These are phyloP conservation scores for Gyromitra esculenta DNA, from an alignment of 2,329 filamentous ascomycete species.

Conservation along the genomic window DNA sequence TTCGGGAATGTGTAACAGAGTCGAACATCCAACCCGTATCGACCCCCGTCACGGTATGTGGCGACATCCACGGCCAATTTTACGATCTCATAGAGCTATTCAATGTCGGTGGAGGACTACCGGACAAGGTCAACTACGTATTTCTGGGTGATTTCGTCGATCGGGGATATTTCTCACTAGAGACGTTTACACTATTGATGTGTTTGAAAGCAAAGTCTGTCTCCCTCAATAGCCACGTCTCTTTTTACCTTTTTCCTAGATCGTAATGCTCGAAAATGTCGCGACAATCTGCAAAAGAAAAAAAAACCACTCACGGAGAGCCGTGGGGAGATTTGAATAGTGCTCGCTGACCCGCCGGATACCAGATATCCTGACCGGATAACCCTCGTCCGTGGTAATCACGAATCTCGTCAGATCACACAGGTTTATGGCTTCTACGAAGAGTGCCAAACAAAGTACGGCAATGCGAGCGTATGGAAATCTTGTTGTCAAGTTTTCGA, in stretches of 20 bases:
- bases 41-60: conserved; percentile 95
- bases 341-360: conserved; percentile 41
- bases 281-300: neutral
- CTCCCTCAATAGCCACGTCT: neutral
- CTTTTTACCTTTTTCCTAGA: neutral
- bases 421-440: conserved; percentile 83
- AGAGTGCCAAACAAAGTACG: conserved; percentile 79
- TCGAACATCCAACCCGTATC: conserved; percentile 99
- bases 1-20: conserved; percentile 67
- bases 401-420: conserved; percentile 80
- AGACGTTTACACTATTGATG: conserved; percentile 77
- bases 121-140: conserved; percentile 81
- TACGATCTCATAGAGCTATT: conserved; percentile 98
- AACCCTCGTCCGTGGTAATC: conserved; percentile 77
- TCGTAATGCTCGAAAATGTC: neutral
- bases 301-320: conserved; percentile 14
- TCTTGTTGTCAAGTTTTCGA: conserved; percentile 82
- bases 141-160: conserved; percentile 80
- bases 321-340: neutral
- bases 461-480: conserved; percentile 81
- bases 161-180: conserved; percentile 77
- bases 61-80: conserved; percentile 98
- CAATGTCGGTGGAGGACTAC: conserved; percentile 95
- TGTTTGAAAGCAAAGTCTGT: conserved; percentile 76
- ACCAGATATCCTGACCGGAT: conserved; percentile 75